A percentile compares a stretch with the other conserved stretches of the same genome.
phyloP scores from a whole-genome alignment of 371 early-diverging fungal genomes.

The Circinella umbellata region DNA sequence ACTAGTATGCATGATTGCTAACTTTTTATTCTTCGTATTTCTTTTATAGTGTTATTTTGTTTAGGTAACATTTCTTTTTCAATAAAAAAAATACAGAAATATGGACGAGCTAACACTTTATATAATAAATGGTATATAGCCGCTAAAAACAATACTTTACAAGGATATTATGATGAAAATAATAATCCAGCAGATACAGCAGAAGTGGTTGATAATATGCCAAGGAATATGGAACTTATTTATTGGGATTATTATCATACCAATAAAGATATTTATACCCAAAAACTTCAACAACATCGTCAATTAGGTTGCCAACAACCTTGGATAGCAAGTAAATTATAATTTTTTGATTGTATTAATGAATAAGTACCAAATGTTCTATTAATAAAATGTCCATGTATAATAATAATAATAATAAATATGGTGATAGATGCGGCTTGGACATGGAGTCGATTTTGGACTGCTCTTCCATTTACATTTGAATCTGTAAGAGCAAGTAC shows the following conservation, averaged over 20 bases:
- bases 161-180: constrained; percentile 78
- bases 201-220: constrained; percentile 63
- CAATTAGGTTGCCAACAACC: constrained; percentile 79
- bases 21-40: neutral
- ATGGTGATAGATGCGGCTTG: constrained; percentile 56
- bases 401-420: no score
- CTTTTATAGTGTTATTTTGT: constrained; percentile 63
- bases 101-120: neutral
- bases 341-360: neutral
- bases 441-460: constrained; percentile 90
- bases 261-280: constrained; percentile 65
- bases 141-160: constrained; percentile 77
- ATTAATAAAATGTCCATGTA: no score
- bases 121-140: constrained; percentile 39
- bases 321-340: constrained; percentile 72
- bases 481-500: constrained; percentile 79
- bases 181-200: constrained; percentile 59
- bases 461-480: constrained; percentile 80
- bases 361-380: no score
- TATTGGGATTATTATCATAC: constrained; percentile 93
- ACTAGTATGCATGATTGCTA: neutral
- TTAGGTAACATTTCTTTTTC: constrained; percentile 34
- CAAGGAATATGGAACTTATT: constrained; percentile 72
- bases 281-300: constrained; percentile 82
- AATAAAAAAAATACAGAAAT: neutral